Evolutionary conservation across 441 rosid species (phyloP).

Genomic region (Adansonia grandidieri): DNA sequence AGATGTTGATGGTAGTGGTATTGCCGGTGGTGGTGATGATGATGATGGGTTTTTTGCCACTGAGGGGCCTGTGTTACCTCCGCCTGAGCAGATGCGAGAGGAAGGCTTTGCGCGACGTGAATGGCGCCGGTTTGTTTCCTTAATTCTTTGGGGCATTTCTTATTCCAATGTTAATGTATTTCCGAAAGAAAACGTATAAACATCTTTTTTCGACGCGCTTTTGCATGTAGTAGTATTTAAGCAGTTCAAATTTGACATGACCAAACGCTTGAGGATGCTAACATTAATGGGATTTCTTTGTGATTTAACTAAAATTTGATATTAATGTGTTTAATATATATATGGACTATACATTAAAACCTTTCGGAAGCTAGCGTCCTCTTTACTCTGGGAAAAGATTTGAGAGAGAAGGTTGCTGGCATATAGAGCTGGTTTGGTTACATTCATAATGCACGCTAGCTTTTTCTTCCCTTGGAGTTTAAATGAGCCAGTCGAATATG

Average conservation of each 20-base stretch:
- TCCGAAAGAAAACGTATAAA: not conserved
- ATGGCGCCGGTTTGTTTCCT: slow-evolving; percentile 79
- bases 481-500: not conserved
- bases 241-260: not conserved
- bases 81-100: slow-evolving; percentile 73
- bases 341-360: not conserved
- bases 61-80: slow-evolving; percentile 70
- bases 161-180: not conserved
- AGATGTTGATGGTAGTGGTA: slow-evolving; percentile 22
- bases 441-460: not conserved
- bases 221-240: not conserved
- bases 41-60: slow-evolving; percentile 39
- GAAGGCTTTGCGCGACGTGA: slow-evolving; percentile 75
- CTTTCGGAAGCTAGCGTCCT: not conserved
- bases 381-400: not conserved
- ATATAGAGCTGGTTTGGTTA: not conserved
- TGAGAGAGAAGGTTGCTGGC: not conserved
- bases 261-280: not conserved
- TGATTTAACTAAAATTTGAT: not conserved
- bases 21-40: slow-evolving; percentile 8
- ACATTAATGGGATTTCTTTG: not conserved
- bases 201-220: not conserved
- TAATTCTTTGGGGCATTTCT: not conserved
- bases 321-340: no score
- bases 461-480: not conserved